Conservation (phyloP, 352 stramenopile genomes). For the Phytopythium helicoides region DNA sequence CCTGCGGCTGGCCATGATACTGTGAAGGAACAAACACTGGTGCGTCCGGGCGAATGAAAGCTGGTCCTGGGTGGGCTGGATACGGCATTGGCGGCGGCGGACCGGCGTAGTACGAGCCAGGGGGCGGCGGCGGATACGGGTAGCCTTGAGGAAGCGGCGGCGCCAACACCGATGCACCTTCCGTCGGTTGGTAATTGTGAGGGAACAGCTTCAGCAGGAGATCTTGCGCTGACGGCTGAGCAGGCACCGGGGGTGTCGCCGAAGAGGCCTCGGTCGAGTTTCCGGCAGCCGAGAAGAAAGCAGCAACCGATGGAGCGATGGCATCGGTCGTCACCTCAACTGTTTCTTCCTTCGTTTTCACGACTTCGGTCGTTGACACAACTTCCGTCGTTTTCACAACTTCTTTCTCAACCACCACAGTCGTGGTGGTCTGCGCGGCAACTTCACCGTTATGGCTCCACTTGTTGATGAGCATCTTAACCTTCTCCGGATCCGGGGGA, state of each 20-base stretch:
- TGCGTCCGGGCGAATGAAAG: constrained; percentile 3
- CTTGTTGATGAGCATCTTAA: constrained; percentile 59
- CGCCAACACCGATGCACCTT: constrained; percentile 19
- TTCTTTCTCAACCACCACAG: background rate
- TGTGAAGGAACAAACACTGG: constrained; percentile 5
- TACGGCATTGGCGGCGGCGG: constrained; percentile 10
- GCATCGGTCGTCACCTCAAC: constrained; percentile 2
- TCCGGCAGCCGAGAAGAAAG: constrained; percentile 37
- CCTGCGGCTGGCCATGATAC: background rate
- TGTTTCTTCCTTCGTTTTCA: constrained; percentile 1
- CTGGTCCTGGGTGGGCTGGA: background rate
- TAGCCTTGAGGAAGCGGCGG: constrained; percentile 21
- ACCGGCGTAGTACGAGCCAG: constrained; percentile 19
- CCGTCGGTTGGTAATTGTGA: constrained; percentile 37
- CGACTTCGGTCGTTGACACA: background rate
- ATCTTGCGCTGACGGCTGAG: constrained; percentile 10
- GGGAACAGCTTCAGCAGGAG: constrained; percentile 48
- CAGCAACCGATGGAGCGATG: constrained; percentile 37
- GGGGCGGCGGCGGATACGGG: constrained; percentile 14
- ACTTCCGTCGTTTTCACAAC: too few species aligned
- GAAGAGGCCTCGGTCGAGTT: background rate
- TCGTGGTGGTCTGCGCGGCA: constrained; percentile 5
- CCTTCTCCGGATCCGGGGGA: constrained; percentile 53
- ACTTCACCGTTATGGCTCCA: constrained; percentile 42
- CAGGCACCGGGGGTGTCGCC: constrained; percentile 1